phyloP scores from a whole-genome alignment of 768 basidiomycete genomes.

The Trichaptum fuscoviolaceum region DNA sequence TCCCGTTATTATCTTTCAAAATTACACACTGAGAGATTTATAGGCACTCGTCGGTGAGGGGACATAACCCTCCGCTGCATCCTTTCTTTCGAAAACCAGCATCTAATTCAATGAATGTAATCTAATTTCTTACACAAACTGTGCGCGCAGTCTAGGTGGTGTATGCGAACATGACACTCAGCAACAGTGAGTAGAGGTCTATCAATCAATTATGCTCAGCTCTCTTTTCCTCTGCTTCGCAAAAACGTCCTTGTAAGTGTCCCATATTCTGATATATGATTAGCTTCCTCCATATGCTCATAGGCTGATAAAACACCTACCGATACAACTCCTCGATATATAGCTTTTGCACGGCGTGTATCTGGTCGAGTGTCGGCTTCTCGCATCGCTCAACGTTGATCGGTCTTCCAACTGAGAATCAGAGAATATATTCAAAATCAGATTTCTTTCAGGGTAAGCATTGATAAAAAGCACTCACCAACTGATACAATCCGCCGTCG shows the following conservation, averaged over 20 bases:
- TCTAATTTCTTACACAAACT: conserved; percentile 5
- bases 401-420: conserved; percentile 75
- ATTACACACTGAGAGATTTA: too few species aligned
- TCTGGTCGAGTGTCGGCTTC: conserved; percentile 76
- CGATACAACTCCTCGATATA: conserved; percentile 93
- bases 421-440: background rate
- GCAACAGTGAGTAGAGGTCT: background rate
- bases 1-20: too few species aligned
- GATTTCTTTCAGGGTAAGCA: background rate
- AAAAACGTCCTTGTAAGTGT: conserved; percentile 92
- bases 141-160: background rate
- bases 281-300: conserved; percentile 2
- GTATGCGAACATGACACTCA: too few species aligned
- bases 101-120: background rate
- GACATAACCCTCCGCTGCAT: too few species aligned
- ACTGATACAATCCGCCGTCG: conserved; percentile 94
- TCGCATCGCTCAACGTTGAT: conserved; percentile 73
- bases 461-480: conserved; percentile 51
- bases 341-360: conserved; percentile 69
- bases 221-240: conserved; percentile 77
- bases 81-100: too few species aligned
- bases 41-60: too few species aligned
- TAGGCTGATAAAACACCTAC: conserved; percentile 37
- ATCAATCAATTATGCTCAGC: conserved; percentile 69
- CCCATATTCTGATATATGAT: conserved; percentile 74